Base-by-base conservation (phyloP, 441 rosid species). In the Geranium incanum region DNA sequence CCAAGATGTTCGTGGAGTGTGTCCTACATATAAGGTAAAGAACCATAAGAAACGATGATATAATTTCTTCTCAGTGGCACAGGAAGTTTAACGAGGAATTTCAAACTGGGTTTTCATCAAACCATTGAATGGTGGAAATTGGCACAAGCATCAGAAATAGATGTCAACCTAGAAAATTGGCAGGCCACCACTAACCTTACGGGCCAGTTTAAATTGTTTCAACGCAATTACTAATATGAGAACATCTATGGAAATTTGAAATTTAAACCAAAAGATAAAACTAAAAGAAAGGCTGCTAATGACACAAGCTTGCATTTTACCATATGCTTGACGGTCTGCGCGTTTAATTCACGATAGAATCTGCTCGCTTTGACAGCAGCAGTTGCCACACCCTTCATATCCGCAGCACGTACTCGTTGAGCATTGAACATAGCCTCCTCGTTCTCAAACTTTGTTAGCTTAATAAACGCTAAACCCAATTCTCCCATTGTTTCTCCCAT, bases 401-500 rank as follows among this genome's bases (percentile, higher is more conserved):
- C 95, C 75, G 80, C 79, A 50, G 93, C 95, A 68, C 96, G 83
- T 6, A 79, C 83, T 81, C 88, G 84, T 72, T 92, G 97, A 0
- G 87, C 72, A 73, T 87, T 85, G 70, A 81, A 86, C 64, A 83
- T 60, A 3, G 93, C 90, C 83, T 92, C 92, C 80, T 92, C 96
- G 86, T 90, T 85, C n/a, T 92, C 96, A 74, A 90, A 92, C 78
- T 90, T 92, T 0, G 95, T 85, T 78, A 90, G 75, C 78, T 92
- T 92, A 76, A 92, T 86, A 71, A 92, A 90, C 6, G 95, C 88
- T 77, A 88, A 74, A 41, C 97, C 95, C 48, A 92, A 71, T 72
- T 86, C 96, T 68, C 95, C 96, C 90, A 88, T 85, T 37, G 97
- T 90, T 73, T 90, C 97, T 50, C 97, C 95, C 89, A 88, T 87